Evolutionary conservation across 257 asterid species (phyloP), one percentile per base, ranked within the genome.

Genomic region (Nicotiana paniculata): DNA sequence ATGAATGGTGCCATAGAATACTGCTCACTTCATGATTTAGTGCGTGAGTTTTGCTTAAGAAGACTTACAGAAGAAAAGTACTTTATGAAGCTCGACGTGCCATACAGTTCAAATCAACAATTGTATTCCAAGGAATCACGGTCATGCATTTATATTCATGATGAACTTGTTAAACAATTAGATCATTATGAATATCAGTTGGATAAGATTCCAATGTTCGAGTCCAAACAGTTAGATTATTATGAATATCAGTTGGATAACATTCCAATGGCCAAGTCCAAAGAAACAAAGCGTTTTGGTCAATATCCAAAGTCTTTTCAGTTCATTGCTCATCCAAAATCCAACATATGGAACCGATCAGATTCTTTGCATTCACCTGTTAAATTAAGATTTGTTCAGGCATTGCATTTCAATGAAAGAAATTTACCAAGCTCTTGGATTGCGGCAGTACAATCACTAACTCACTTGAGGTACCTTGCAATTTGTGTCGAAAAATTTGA

Each of bases 11-110:
- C 4, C 3, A 8, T 62, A 28, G 0, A 6, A 7, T 12, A 24
- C 11, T 79, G 76, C 54, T 2, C 2, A 30, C 3, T 79, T 37
- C 76, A 79, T 79, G 82, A 61, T 21, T 12, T 62, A 17, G 70
- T 62, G 68, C 76, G 39, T 62, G 46, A 79, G 28, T 62, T 79
- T 24, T 62, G 82, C 61, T 79, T 79, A 58, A 79, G 15, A 35
- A 79, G 21, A 61, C 57, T 28, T 26, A 21, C 5, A 33, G 37
- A 79, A 18, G 72, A 62, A 0, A 79, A 59, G 18, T 46, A 4
- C 46, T 79, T 39, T 46, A 30, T 62, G 75, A 61, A 79, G 26
- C 53, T 69, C 17, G 1, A 2, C 18, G 55, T 69, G 3, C 57
- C 55, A 39, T 10, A 37, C 17, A 37, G 11, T 39, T 2, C 77